Evolutionary conservation across 495 filamentous ascomycete species (phyloP).

Genomic region (Hypomontagnella submonticulosa): DNA sequence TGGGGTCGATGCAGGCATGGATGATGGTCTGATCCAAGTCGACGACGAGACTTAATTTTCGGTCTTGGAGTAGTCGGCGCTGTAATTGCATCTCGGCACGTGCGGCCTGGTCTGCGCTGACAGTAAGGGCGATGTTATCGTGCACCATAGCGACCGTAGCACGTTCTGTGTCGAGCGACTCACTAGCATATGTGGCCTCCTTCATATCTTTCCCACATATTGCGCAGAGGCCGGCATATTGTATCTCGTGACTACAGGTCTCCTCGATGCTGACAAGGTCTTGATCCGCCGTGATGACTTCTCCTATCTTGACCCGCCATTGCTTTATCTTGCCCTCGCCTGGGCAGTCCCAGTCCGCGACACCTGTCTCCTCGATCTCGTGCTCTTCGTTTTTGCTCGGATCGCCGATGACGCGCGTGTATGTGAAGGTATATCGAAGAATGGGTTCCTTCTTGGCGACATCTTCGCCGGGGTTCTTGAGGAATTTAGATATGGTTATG

Average conservation of each 20-base stretch:
- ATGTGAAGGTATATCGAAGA: slow-evolving; percentile 84
- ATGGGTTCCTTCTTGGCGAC: slow-evolving; percentile 79
- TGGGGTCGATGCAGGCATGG: slow-evolving; percentile 96
- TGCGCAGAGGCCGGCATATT: slow-evolving; percentile 89
- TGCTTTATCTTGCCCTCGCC: slow-evolving; percentile 78
- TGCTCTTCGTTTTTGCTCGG: slow-evolving; percentile 71
- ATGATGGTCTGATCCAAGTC: slow-evolving; percentile 99
- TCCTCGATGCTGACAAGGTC: slow-evolving; percentile 85
- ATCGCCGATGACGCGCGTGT: slow-evolving; percentile 78
- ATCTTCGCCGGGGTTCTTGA: slow-evolving; percentile 77
- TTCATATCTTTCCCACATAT: slow-evolving; percentile 99
- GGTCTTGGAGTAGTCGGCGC: slow-evolving; percentile 76
- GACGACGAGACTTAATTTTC: slow-evolving; percentile 92
- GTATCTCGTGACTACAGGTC: slow-evolving; percentile 88
- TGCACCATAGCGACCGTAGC: slow-evolving; percentile 94
- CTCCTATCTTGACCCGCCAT: slow-evolving; percentile 80
- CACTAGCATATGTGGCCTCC: slow-evolving; percentile 62
- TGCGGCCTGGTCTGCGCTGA: slow-evolving; percentile 78
- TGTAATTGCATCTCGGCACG: slow-evolving; percentile 88
- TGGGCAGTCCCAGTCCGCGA: slow-evolving; percentile 81
- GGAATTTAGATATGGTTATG: slow-evolving; percentile 89
- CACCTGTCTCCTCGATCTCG: slow-evolving; percentile 68
- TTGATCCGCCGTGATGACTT: slow-evolving; percentile 68
- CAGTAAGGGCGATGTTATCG: slow-evolving; percentile 82
- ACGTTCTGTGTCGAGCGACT: slow-evolving; percentile 72